Percentiles rank a stretch among this genome's conserved stretches.
phyloP scores from a whole-genome alignment of 2,329 filamentous ascomycete species.

The Neoascochyta sp. region DNA sequence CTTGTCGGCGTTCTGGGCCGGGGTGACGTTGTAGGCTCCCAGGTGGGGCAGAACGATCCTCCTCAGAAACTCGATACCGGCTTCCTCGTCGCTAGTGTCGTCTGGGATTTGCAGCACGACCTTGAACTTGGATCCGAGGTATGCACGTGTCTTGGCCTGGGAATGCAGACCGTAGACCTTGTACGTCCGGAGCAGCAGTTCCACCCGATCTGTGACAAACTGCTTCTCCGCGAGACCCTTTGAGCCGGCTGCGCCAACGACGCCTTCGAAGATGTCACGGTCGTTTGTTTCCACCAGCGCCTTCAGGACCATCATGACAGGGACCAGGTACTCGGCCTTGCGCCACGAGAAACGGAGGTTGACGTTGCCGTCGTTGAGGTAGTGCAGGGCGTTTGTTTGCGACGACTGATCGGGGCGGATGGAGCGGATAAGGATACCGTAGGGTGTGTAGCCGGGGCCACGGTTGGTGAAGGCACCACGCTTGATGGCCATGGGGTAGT shows the following conservation, averaged over 20 bases:
- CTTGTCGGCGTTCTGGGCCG: slow-evolving; percentile 83
- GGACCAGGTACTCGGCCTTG: slow-evolving; percentile 95
- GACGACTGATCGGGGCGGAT: slow-evolving; percentile 97
- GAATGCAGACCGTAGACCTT: slow-evolving; percentile 84
- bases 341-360: slow-evolving; percentile 97
- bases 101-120: slow-evolving; percentile 80
- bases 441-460: slow-evolving; percentile 82
- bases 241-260: slow-evolving; percentile 74
- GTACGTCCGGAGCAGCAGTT: slow-evolving; percentile 87
- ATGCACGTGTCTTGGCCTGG: slow-evolving; percentile 75
- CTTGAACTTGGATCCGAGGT: slow-evolving; percentile 86
- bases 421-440: slow-evolving; percentile 84
- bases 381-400: slow-evolving; percentile 95
- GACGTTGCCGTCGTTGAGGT: slow-evolving; percentile 90
- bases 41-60: slow-evolving; percentile 90
- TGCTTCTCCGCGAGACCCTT: slow-evolving; percentile 76
- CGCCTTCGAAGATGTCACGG: slow-evolving; percentile 89
- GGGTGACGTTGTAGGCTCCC: slow-evolving; percentile 78
- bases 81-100: slow-evolving; percentile 81
- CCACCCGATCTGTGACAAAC: slow-evolving; percentile 91
- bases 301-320: slow-evolving; percentile 94
- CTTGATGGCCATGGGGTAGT: slow-evolving; percentile 92
- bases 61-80: slow-evolving; percentile 84
- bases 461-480: slow-evolving; percentile 86
- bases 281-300: slow-evolving; percentile 95